Evolutionary conservation across 495 filamentous ascomycete species (phyloP), one percentile per base, ranked within the genome.

Genomic region (Penicillium daleae): DNA sequence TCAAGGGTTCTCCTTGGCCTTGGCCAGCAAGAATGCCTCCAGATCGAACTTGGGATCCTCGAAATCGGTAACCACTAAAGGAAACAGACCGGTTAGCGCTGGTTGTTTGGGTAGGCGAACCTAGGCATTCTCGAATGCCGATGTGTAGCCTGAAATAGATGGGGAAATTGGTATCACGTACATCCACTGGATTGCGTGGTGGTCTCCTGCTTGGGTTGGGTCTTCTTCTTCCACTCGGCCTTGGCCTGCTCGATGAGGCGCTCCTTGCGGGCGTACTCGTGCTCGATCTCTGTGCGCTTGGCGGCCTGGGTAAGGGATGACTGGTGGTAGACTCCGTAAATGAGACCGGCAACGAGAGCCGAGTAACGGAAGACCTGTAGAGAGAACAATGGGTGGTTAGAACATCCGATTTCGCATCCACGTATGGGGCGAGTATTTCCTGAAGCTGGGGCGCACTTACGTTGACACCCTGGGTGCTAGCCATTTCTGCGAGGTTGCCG

Each of bases 291-390:
- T 46, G 83, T 80, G 62, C 84, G 75, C 77, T 89, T 90, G 64
- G 90, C 84, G 65, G 82, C 67, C 31, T 90, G 72, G 62, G 79
- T 87, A 72, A 98, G 84, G 44, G 84, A 82, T 56, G 86, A 83
- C 80, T 99, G 96, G 83, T 97, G 92, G 74, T 87, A 90, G 76
- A 97, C 80, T 75, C 95, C 95, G 82, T 98, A 98, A 75, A 96
- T 84, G 71, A 97, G 79, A 77, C 95, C 95, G 70, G 89, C 77
- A 67, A 86, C 88, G 64, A 98, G 89, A 71, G 93, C 93, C 65
- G 91, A 89, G 80, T 92, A 99, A 72, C 95, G 93, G 77, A 98
- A 85, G 76, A 99, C 93, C 96, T 99, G 76, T 59, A 64, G 62
- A 69, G 62, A 67, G 60, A 66, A 6, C 57, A 66, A 57, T 37